These are phyloP conservation scores for Kodamaea lidongshanica DNA, from an alignment of 805 yeast genomes.

Conservation along the genomic window DNA sequence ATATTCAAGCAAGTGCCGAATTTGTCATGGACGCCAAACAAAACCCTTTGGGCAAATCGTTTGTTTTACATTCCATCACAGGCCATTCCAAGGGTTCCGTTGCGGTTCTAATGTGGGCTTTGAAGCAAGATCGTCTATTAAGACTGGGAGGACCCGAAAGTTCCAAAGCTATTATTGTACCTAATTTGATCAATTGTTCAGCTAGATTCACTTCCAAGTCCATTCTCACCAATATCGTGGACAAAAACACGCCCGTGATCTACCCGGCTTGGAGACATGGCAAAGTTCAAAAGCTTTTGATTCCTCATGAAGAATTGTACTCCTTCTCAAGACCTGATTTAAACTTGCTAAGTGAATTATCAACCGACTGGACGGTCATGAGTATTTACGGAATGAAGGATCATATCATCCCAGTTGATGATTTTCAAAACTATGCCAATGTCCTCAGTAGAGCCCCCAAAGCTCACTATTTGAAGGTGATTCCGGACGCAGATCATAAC, in stretches of 20 bases:
- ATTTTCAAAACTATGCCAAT: constrained; percentile 55
- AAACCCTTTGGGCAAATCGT: constrained; percentile 35
- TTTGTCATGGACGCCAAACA: constrained; percentile 21
- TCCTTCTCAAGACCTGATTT: constrained; percentile 48
- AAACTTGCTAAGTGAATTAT: constrained; percentile 32
- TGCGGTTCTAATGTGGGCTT: constrained; percentile 69
- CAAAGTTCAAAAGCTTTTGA: constrained; percentile 31
- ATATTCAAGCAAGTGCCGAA: constrained; percentile 42
- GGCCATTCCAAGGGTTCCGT: constrained; percentile 80
- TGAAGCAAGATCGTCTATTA: constrained; percentile 34
- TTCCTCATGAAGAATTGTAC: constrained; percentile 46
- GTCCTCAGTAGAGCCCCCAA: constrained; percentile 46
- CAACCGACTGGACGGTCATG: constrained; percentile 47
- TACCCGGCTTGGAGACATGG: constrained; percentile 44
- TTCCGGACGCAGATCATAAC: constrained; percentile 76
- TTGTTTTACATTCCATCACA: constrained; percentile 52
- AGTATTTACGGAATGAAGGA: constrained; percentile 72
- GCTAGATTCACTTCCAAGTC: constrained; percentile 58
- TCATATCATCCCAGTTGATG: constrained; percentile 56
- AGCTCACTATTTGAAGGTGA: constrained; percentile 45
- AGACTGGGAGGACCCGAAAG: constrained; percentile 17
- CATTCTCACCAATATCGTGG: constrained; percentile 35
- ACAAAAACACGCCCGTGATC: constrained; percentile 12
- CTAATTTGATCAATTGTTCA: constrained; percentile 64
- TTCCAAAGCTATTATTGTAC: constrained; percentile 42